Percentiles rank a stretch among this genome's conserved stretches.
phyloP scores from a whole-genome alignment of 1,284 basidiomycete species.

The Pseudozyma flocculosa region DNA sequence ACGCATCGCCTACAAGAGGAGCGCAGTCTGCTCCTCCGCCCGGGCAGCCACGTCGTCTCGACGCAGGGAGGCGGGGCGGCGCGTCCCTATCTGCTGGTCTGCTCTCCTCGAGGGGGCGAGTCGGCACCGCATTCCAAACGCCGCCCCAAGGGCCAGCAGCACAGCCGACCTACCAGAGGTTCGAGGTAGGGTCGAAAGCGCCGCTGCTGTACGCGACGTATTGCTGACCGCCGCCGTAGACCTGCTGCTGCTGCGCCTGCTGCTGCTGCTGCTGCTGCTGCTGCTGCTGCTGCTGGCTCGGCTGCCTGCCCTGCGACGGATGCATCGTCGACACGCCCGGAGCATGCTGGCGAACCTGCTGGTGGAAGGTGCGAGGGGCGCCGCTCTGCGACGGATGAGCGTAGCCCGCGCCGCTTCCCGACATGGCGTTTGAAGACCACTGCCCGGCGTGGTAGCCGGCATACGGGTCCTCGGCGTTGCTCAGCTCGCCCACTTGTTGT shows the following conservation, averaged over 20 bases:
- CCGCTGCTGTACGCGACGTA: neutral
- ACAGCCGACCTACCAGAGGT: neutral
- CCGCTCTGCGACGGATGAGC: slow-evolving; percentile 18
- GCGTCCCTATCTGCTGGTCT: too few species aligned
- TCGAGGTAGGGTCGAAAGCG: neutral
- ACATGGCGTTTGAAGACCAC: too few species aligned
- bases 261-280: slow-evolving; percentile 12
- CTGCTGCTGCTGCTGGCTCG: slow-evolving; percentile 10
- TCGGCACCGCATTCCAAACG: too few species aligned
- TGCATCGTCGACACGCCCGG: neutral
- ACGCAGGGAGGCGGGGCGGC: too few species aligned
- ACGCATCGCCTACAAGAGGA: too few species aligned
- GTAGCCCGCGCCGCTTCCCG: slow-evolving; percentile 26
- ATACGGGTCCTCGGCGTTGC: slow-evolving; percentile 4
- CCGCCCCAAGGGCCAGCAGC: too few species aligned
- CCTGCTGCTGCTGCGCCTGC: slow-evolving; percentile 11
- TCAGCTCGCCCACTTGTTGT: slow-evolving; percentile 9
- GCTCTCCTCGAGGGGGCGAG: too few species aligned
- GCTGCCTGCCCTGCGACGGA: neutral
- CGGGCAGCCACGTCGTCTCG: too few species aligned
- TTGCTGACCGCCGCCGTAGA: neutral
- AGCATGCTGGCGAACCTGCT: neutral
- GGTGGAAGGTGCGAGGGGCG: neutral
- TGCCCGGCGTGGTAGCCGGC: slow-evolving; percentile 1
- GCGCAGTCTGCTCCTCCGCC: too few species aligned